Percentiles rank a stretch among this genome's conserved stretches.
Evolutionary conservation across 495 filamentous ascomycete genomes (phyloP).

Genomic region (Neohortaea acidophila): DNA sequence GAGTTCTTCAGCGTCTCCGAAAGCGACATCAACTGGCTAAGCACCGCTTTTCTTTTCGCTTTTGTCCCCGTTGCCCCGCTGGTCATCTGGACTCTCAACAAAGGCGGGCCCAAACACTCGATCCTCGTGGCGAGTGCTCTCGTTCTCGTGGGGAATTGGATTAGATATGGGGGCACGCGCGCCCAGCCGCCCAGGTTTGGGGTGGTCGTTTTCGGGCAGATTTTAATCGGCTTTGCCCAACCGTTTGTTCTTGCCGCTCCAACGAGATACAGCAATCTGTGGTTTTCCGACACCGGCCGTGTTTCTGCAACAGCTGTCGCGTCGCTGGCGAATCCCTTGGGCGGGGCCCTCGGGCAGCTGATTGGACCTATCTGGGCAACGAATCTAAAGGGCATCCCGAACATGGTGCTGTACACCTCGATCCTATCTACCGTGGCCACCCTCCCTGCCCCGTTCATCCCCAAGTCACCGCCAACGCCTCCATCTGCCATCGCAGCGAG

Average conservation of each 20-base stretch:
- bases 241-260: slow-evolving; percentile 86
- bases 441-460: slow-evolving; percentile 76
- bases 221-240: slow-evolving; percentile 76
- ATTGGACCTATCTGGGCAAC: slow-evolving; percentile 63
- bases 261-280: slow-evolving; percentile 75
- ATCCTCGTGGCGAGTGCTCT: slow-evolving; percentile 61
- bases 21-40: slow-evolving; percentile 80
- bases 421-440: slow-evolving; percentile 63
- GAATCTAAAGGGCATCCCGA: slow-evolving; percentile 46
- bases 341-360: slow-evolving; percentile 75
- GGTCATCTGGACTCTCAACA: slow-evolving; percentile 64
- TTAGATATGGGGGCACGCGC: slow-evolving; percentile 70
- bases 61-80: slow-evolving; percentile 63
- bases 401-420: slow-evolving; percentile 73
- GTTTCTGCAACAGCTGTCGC: slow-evolving; percentile 78
- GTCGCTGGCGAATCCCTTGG: slow-evolving; percentile 73
- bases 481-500: slow-evolving; percentile 33
- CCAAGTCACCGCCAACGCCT: slow-evolving; percentile 56
- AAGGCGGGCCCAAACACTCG: slow-evolving; percentile 59
- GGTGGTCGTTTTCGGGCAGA: slow-evolving; percentile 85
- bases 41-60: slow-evolving; percentile 71
- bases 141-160: slow-evolving; percentile 74
- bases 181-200: slow-evolving; percentile 43
- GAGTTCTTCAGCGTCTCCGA: slow-evolving; percentile 60
- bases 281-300: slow-evolving; percentile 77